Percentiles rank a stretch among this genome's conserved stretches.
phyloP scores from a whole-genome alignment of 139 green algal genomes.

The Chlorella sorokiniana region DNA sequence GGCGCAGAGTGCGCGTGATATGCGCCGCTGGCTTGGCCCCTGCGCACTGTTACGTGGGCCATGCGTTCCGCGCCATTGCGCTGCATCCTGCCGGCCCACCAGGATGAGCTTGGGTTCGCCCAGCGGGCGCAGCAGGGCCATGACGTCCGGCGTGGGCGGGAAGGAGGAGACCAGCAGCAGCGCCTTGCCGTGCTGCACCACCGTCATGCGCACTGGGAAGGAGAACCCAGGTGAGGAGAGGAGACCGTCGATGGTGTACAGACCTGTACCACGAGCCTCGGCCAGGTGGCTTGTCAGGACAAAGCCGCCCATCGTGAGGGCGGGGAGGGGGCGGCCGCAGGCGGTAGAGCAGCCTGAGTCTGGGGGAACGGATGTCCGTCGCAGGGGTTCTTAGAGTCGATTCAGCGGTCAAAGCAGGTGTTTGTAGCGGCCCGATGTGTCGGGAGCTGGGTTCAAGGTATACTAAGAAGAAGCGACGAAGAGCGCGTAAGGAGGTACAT shows the following conservation, averaged over 20 bases:
- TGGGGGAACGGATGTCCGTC: too few species aligned
- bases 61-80: too few species aligned
- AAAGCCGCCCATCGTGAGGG: not conserved
- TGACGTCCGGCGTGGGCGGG: not conserved
- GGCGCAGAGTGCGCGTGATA: not conserved
- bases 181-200: not conserved
- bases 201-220: not conserved
- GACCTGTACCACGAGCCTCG: not conserved
- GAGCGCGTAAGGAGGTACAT: too few species aligned
- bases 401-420: too few species aligned
- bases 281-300: not conserved
- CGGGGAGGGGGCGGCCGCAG: too few species aligned
- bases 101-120: not conserved
- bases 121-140: not conserved
- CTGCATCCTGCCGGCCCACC: not conserved
- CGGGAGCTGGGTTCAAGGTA: too few species aligned
- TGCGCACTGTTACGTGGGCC: too few species aligned
- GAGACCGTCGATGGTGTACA: not conserved
- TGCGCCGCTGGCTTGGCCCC: too few species aligned
- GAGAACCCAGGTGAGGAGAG: not conserved
- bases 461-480: too few species aligned
- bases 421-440: too few species aligned
- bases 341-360: too few species aligned
- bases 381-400: too few species aligned
- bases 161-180: constrained; percentile 9